phyloP scores from a whole-genome alignment of 2,329 filamentous ascomycete genomes.

The Clarireedia sp. region DNA sequence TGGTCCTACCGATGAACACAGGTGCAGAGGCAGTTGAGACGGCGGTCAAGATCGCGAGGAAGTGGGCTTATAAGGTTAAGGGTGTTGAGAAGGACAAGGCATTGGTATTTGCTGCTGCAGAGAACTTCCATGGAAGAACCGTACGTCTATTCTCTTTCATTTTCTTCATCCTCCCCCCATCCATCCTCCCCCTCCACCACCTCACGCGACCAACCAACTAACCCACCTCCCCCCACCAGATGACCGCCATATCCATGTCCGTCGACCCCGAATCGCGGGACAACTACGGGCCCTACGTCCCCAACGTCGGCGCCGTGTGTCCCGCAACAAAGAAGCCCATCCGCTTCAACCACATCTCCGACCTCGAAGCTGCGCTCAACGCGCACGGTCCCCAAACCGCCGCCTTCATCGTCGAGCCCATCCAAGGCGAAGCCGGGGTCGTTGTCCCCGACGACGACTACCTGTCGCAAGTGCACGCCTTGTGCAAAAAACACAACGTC shows the following conservation, averaged over 20 bases:
- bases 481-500: conserved; percentile 93
- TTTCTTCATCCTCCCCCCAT: background rate
- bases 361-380: conserved; percentile 72
- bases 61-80: conserved; percentile 98
- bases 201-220: no score
- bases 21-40: conserved; percentile 95
- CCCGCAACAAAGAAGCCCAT: conserved; percentile 72
- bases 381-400: conserved; percentile 77
- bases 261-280: conserved; percentile 88
- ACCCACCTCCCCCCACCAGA: conserved; percentile 32
- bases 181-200: background rate
- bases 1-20: conserved; percentile 98
- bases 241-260: conserved; percentile 91
- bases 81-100: conserved; percentile 78
- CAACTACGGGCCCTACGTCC: conserved; percentile 94
- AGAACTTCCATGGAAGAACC: conserved; percentile 96
- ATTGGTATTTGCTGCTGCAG: conserved; percentile 71
- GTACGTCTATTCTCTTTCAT: conserved; percentile 42
- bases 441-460: conserved; percentile 91
- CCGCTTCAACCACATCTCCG: conserved; percentile 76
- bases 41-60: conserved; percentile 88
- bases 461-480: conserved; percentile 66
- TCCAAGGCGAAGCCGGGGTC: conserved; percentile 95
- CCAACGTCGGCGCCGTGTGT: conserved; percentile 70
- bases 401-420: conserved; percentile 91